Percentiles rank a stretch among this genome's conserved stretches.
Evolutionary conservation across 495 filamentous ascomycete species (phyloP).

Genomic region (Xylaria acuta): DNA sequence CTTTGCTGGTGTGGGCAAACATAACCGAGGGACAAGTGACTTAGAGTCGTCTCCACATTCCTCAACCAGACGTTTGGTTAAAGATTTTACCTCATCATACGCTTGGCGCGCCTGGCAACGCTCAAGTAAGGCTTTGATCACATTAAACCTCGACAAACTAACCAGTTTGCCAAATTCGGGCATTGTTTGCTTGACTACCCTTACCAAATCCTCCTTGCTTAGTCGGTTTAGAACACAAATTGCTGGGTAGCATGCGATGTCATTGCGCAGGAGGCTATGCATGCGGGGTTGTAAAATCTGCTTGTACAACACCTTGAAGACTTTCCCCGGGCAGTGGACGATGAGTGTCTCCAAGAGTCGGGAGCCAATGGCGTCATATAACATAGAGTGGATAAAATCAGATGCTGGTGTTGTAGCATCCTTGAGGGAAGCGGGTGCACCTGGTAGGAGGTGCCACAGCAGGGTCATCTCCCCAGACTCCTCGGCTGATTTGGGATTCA

Average conservation of each 20-base stretch:
- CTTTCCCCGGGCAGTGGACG: conserved; percentile 76
- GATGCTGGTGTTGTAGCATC: conserved; percentile 50
- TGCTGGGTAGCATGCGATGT: conserved; percentile 85
- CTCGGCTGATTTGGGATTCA: conserved; percentile 68
- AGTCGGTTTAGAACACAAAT: conserved; percentile 80
- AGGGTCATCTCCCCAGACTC: conserved; percentile 42
- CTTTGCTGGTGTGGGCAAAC: conserved; percentile 52
- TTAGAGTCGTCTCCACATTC: conserved; percentile 64
- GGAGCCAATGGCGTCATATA: conserved; percentile 90
- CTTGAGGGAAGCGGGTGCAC: conserved; percentile 50
- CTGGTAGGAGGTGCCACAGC: conserved; percentile 51
- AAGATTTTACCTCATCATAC: conserved; percentile 61
- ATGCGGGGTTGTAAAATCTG: conserved; percentile 78
- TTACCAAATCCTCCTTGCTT: conserved; percentile 78
- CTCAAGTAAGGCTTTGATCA: conserved; percentile 83
- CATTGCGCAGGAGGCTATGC: conserved; percentile 79
- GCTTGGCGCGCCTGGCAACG: conserved; percentile 70
- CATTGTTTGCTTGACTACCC: conserved; percentile 68
- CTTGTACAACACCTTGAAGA: conserved; percentile 83
- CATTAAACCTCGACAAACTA: conserved; percentile 72
- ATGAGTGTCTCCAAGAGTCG: conserved; percentile 87
- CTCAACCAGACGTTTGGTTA: conserved; percentile 65
- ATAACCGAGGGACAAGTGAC: conserved; percentile 62
- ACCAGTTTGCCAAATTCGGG: conserved; percentile 74
- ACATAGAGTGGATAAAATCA: conserved; percentile 79